phyloP scores from a whole-genome alignment of 2,329 filamentous ascomycete genomes.

The Fusarium pininemorale region DNA sequence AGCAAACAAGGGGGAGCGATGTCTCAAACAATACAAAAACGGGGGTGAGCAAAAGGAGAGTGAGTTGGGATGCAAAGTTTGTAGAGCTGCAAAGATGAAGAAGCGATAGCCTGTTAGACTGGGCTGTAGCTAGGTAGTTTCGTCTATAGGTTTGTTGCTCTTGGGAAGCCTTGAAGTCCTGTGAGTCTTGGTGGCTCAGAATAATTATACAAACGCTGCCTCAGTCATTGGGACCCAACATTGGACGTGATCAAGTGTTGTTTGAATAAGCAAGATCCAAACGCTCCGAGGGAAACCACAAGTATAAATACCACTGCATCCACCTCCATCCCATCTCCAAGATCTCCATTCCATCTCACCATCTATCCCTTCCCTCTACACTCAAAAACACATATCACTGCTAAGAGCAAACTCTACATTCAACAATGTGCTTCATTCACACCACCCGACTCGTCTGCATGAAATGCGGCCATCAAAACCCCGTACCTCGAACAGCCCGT shows the following conservation, averaged over 20 bases:
- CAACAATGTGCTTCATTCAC: not conserved
- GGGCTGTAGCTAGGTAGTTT: too few species aligned
- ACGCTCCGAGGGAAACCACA: too few species aligned
- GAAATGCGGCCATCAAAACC: not conserved
- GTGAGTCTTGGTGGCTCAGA: not conserved
- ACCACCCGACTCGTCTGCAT: not conserved
- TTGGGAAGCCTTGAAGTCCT: too few species aligned
- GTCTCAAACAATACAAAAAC: not conserved
- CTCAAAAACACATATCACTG: not conserved
- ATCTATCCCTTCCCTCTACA: not conserved
- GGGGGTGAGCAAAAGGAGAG: not conserved
- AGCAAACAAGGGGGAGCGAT: not conserved
- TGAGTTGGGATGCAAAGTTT: not conserved
- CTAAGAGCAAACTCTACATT: fast-evolving
- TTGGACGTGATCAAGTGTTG: not conserved
- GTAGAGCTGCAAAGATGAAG: not conserved
- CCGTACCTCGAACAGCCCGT: not conserved
- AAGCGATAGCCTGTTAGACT: not conserved
- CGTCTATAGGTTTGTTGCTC: too few species aligned
- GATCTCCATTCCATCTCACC: not conserved
- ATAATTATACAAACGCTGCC: not conserved
- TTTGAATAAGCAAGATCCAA: not conserved
- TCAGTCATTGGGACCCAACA: fast-evolving
- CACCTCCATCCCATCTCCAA: not conserved
- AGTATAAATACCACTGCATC: not conserved